Conservation (phyloP, 1,284 basidiomycete genomes). For the Moesziomyces globuligerus region DNA sequence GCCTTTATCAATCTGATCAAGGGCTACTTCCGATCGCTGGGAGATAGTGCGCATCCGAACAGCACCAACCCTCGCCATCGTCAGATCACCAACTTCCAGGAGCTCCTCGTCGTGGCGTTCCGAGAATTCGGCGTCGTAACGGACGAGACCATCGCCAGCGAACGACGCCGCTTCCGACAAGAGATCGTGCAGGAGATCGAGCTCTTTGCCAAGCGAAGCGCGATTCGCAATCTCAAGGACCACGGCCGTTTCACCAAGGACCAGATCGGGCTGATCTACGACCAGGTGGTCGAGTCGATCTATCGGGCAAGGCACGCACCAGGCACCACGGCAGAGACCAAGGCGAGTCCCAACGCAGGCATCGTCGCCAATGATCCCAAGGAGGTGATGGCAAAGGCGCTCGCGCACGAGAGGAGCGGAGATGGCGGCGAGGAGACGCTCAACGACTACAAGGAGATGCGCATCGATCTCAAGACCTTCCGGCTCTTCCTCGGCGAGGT, state of each 20-base stretch:
- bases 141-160: constrained; percentile 89
- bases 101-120: constrained; percentile 72
- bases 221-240: constrained; percentile 85
- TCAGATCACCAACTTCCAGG: constrained; percentile 97
- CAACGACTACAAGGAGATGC: constrained; percentile 74
- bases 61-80: constrained; percentile 88
- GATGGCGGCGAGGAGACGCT: constrained; percentile 34
- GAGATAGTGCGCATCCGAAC: constrained; percentile 91
- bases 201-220: constrained; percentile 92
- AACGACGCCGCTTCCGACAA: constrained; percentile 85
- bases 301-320: constrained; percentile 64
- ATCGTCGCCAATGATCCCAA: constrained; percentile 45
- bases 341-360: constrained; percentile 39
- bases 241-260: constrained; percentile 87
- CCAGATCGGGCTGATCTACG: constrained; percentile 72
- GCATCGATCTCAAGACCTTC: constrained; percentile 88
- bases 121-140: constrained; percentile 96
- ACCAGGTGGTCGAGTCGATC: constrained; percentile 66
- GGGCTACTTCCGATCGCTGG: constrained; percentile 91
- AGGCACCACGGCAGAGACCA: constrained; percentile 16
- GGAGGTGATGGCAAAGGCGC: constrained; percentile 48
- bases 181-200: constrained; percentile 95
- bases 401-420: constrained; percentile 29
- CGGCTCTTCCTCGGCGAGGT: constrained; percentile 89
- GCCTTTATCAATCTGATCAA: constrained; percentile 79